These are phyloP conservation scores for Lachancea waltii DNA, from an alignment of 805 yeast species.

Conservation along the genomic window DNA sequence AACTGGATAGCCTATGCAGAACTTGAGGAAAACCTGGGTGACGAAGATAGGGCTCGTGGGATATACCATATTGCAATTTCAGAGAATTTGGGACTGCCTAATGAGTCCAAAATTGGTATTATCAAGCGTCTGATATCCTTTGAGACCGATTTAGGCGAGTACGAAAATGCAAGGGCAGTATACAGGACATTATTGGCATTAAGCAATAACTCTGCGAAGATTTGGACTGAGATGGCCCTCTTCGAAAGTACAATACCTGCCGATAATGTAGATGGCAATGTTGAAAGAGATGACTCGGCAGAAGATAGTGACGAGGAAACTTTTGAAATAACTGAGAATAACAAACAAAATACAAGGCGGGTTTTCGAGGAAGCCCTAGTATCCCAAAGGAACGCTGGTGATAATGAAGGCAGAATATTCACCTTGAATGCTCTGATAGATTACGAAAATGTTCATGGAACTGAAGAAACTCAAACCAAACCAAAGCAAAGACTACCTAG, in stretches of 20 bases:
- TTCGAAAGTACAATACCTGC: conserved; percentile 66
- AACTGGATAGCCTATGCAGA: conserved; percentile 62
- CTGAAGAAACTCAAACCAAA: conserved; percentile 29
- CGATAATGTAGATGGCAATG: conserved; percentile 33
- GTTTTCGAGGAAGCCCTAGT: conserved; percentile 51
- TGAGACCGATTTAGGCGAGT: conserved; percentile 55
- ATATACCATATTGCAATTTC: conserved; percentile 48
- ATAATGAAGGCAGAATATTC: conserved; percentile 41
- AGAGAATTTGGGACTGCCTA: conserved; percentile 18
- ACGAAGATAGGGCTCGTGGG: conserved; percentile 58
- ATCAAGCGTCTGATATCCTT: conserved; percentile 44
- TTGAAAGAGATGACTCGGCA: conserved; percentile 2
- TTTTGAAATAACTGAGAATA: conserved; percentile 47
- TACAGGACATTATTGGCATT: conserved; percentile 37
- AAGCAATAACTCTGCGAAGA: conserved; percentile 31
- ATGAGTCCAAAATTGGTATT: conserved; percentile 21
- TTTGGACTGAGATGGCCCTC: conserved; percentile 63
- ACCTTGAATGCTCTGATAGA: conserved; percentile 55
- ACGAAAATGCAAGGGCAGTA: conserved; percentile 46
- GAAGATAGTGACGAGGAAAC: conserved; percentile 38
- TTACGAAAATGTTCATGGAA: conserved; percentile 64
- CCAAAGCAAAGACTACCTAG: conserved; percentile 47
- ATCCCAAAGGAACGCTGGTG: conserved; percentile 34
- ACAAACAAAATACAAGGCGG: conserved; percentile 44
- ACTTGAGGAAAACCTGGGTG: conserved; percentile 63